Evolutionary conservation across 2,329 filamentous ascomycete species (phyloP), one percentile per base, ranked within the genome.

Genomic region (Dactylonectria estremocensis): DNA sequence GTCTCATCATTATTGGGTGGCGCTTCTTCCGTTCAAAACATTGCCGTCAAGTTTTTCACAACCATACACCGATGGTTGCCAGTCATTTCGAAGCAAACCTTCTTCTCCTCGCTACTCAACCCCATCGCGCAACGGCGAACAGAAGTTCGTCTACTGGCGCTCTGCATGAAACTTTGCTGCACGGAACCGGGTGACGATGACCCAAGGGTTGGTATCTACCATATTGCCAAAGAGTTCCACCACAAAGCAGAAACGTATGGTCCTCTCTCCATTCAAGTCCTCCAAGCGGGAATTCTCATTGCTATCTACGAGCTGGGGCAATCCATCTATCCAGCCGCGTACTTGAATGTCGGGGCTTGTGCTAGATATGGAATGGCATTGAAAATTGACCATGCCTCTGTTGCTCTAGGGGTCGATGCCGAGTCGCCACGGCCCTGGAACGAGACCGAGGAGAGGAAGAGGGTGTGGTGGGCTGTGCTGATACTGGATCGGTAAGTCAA

Each of bases 391-490:
- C 64, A 67, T 45, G 22, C 66, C 40, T 65, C 50, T 22, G 7
- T 43, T 11, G 62, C 48, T n/a, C n/a, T 28, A 43, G 58, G 18
- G 48, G 46, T 60, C 31, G 52, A 35, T 40, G 40, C 24, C 40
- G 40, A 55, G 5, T n/a, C 8, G 2, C 9, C 48, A 16, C 45
- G 18, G 4, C 53, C 62, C 14, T 69, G 67, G 67, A 55, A 57
- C 18, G 69, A 69, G 22, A 35, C 65, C 10, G 67, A 72, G 28
- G 69, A 72, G 55, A 61, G 49, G 58, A 53, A 61, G 40, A 68
- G 69, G 40, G 62, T 64, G 3, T 72, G 69, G 69, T 69, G 69
- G 69, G 69, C 45, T n/a, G 48, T 69, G 10, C 16, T 67, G 46
- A 67, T 66, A 24, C 45, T 66, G 22, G 63, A 63, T 31, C 58